phyloP scores from a whole-genome alignment of 495 filamentous ascomycete genomes.

The Aspergillus homomorphus region DNA sequence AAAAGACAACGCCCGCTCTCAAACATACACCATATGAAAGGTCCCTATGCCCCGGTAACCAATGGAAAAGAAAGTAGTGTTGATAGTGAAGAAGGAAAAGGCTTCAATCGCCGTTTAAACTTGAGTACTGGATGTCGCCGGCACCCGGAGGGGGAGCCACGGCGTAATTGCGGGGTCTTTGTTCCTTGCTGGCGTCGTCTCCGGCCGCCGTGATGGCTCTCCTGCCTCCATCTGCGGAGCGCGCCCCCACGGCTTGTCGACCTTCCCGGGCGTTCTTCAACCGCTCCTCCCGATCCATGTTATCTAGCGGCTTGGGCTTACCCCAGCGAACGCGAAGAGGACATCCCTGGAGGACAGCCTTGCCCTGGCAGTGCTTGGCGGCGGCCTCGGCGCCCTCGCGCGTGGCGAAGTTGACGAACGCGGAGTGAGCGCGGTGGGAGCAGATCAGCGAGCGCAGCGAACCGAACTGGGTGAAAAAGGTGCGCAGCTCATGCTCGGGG shows the following conservation, averaged over 20 bases:
- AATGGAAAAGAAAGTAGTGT: no score
- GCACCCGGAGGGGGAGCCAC: constrained; percentile 82
- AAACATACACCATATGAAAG: constrained; percentile 32
- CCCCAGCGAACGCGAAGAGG: constrained; percentile 90
- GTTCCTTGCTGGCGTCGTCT: constrained; percentile 34
- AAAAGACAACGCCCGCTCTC: constrained; percentile 40
- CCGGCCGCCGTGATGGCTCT: constrained; percentile 34
- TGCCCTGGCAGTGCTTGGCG: constrained; percentile 79
- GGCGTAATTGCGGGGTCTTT: constrained; percentile 45
- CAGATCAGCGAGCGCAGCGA: constrained; percentile 86
- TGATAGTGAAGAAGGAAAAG: constrained; percentile 11
- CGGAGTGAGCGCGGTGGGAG: constrained; percentile 93
- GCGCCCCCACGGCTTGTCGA: constrained; percentile 49
- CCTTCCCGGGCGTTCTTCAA: constrained; percentile 70
- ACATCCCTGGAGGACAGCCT: constrained; percentile 77
- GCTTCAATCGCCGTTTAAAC: constrained; percentile 73
- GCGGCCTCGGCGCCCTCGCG: constrained; percentile 81
- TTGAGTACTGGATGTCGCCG: constrained; percentile 78
- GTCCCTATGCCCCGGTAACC: constrained; percentile 12
- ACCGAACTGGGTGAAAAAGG: constrained; percentile 85
- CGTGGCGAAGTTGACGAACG: constrained; percentile 88
- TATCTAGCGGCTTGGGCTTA: constrained; percentile 84
- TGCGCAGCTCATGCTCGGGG: constrained; percentile 83
- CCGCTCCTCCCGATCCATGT: constrained; percentile 78
- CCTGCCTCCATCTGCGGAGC: constrained; percentile 28